Conservation (phyloP, 2,329 filamentous ascomycete species). For the Lachnellula occidentalis region DNA sequence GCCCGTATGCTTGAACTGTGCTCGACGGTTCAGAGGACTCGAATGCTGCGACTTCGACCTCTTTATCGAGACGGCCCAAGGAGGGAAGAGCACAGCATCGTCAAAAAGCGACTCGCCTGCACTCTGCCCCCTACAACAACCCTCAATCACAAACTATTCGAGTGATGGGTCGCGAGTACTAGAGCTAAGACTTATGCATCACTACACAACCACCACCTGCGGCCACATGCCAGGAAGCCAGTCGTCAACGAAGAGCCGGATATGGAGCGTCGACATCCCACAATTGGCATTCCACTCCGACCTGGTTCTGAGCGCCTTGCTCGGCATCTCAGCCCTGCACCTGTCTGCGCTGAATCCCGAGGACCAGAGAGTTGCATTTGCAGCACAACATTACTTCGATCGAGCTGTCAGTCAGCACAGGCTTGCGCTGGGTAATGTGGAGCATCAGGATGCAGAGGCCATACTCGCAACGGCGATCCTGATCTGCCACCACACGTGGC, state of each 20-base stretch:
- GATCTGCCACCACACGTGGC: constrained; percentile 15
- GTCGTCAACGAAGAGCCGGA: not conserved
- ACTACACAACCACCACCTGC: constrained; percentile 8
- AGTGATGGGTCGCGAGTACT: not conserved
- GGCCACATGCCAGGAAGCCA: constrained; percentile 5
- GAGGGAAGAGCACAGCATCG: not conserved
- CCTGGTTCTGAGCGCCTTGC: constrained; percentile 13
- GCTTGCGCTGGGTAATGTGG: constrained; percentile 3
- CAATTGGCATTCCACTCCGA: constrained; percentile 14
- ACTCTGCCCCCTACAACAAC: not conserved
- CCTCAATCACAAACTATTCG: no score
- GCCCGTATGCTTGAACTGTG: not conserved
- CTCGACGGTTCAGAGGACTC: not conserved
- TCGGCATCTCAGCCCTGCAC: constrained; percentile 12
- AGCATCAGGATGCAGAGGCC: constrained; percentile 2
- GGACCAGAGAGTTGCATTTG: constrained; percentile 2
- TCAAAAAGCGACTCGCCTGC: constrained; percentile 15
- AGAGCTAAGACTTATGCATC: not conserved
- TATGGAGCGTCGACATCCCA: constrained; percentile 16
- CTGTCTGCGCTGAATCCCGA: constrained; percentile 6
- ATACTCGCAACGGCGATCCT: constrained; percentile 13
- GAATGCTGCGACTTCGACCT: not conserved
- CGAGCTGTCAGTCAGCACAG: constrained; percentile 10
- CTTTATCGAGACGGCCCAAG: not conserved
- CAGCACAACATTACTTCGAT: constrained; percentile 13